Evolutionary conservation across 345 rosid genomes (phyloP).

Genomic region (Pelargonium nanum): DNA sequence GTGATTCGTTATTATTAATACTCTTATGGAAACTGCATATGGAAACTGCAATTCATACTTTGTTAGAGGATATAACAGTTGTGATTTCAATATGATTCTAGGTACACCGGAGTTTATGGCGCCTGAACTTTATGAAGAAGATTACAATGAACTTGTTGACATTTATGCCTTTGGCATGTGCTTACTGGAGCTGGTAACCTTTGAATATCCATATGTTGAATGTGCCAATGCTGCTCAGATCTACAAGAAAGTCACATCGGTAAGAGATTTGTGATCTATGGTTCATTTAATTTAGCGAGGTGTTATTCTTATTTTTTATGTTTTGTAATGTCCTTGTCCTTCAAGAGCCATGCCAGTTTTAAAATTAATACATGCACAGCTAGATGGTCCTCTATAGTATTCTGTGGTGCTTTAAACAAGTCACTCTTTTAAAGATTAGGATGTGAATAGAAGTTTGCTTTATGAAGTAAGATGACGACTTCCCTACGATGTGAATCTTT

Average conservation of each 20-base stretch:
- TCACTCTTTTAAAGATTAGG: too few species aligned
- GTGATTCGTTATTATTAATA: not conserved
- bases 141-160: conserved; percentile 91
- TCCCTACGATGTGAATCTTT: too few species aligned
- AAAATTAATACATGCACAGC: not conserved
- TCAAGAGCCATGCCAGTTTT: not conserved
- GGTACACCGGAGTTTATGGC: conserved; percentile 99
- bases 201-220: conserved; percentile 83
- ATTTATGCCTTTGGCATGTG: conserved; percentile 98
- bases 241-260: conserved; percentile 87
- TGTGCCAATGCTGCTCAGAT: conserved; percentile 93
- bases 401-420: too few species aligned
- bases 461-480: too few species aligned
- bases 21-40: not conserved
- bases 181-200: conserved; percentile 81
- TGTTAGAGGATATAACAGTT: not conserved
- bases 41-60: too few species aligned
- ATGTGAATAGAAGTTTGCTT: too few species aligned
- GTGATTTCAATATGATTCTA: conserved; percentile 5
- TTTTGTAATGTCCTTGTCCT: not conserved
- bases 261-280: conserved; percentile 27
- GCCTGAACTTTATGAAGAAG: conserved; percentile 96
- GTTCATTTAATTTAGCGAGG: not conserved
- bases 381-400: not conserved
- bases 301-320: not conserved